A percentile compares a stretch with the other conserved stretches of the same genome.
These are phyloP conservation scores for Mycena chlorophos DNA, from an alignment of 768 basidiomycete genomes.

Conservation along the genomic window DNA sequence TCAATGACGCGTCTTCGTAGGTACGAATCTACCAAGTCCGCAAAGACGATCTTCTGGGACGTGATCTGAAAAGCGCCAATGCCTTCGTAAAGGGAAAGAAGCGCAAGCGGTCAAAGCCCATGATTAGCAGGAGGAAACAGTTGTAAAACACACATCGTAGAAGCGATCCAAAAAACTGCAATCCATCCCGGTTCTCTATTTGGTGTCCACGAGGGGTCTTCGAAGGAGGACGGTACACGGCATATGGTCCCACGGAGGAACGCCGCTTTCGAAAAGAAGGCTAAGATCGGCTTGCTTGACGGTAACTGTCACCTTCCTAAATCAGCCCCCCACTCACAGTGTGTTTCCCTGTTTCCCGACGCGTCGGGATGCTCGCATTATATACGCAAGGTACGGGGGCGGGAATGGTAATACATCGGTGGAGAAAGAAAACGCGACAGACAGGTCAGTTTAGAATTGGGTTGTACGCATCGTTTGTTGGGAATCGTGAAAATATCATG, in stretches of 20 bases:
- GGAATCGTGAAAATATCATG: neutral
- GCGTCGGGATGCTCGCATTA: neutral
- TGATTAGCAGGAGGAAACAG: slow-evolving; percentile 48
- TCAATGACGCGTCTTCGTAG: slow-evolving; percentile 33
- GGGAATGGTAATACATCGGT: neutral
- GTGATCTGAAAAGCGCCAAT: slow-evolving; percentile 86
- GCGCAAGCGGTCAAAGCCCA: slow-evolving; percentile 77
- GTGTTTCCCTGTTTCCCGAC: neutral
- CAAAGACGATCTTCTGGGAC: slow-evolving; percentile 88
- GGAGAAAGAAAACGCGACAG: neutral
- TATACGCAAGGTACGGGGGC: neutral
- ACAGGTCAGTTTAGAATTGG: neutral
- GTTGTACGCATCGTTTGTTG: no score
- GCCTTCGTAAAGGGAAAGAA: slow-evolving; percentile 88
- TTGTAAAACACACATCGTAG: slow-evolving; percentile 25
- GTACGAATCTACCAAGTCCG: slow-evolving; percentile 94
- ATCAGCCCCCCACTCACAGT: neutral
- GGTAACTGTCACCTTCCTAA: neutral
- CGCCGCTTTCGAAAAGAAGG: no score
- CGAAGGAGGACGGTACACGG: neutral
- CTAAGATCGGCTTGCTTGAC: neutral
- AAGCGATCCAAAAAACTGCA: slow-evolving; percentile 5
- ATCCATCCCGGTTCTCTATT: no score
- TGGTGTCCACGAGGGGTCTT: neutral
- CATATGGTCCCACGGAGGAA: no score